phyloP scores from a whole-genome alignment of 2,329 filamentous ascomycete species.

The Ceratocystis albifundus region DNA sequence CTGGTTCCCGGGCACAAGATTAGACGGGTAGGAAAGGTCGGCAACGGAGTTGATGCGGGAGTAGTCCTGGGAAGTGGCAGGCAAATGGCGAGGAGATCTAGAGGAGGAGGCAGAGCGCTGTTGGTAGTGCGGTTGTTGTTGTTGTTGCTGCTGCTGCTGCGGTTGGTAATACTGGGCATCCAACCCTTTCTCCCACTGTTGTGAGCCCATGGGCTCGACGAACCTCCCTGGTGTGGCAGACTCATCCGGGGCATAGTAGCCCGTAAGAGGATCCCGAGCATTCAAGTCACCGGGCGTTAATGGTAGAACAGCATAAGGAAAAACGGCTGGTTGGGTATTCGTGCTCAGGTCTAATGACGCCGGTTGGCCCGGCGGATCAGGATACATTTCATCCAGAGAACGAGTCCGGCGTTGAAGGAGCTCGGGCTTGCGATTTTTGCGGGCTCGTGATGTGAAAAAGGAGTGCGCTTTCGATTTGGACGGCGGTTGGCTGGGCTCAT shows the following conservation, averaged over 20 bases:
- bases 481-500: constrained; percentile 35
- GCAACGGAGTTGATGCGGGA: not conserved
- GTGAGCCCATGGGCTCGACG: not conserved
- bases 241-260: constrained; percentile 10
- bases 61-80: not conserved
- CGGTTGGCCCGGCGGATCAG: not conserved
- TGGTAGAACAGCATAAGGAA: constrained; percentile 15
- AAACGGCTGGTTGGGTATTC: not conserved
- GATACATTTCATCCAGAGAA: constrained; percentile 37
- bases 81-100: not conserved
- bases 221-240: not conserved
- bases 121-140: not conserved
- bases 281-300: constrained; percentile 20
- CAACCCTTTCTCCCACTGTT: not conserved
- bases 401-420: constrained; percentile 22
- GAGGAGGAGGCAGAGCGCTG: not conserved
- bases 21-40: not conserved
- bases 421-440: constrained; percentile 25
- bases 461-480: constrained; percentile 24
- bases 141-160: not conserved
- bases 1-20: not conserved
- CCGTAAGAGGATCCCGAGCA: constrained; percentile 19
- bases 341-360: constrained; percentile 13
- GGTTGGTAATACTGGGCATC: not conserved
- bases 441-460: constrained; percentile 14